Base-by-base conservation (phyloP, 2,329 filamentous ascomycete species). In the Neopestalotiopsis sp. region DNA sequence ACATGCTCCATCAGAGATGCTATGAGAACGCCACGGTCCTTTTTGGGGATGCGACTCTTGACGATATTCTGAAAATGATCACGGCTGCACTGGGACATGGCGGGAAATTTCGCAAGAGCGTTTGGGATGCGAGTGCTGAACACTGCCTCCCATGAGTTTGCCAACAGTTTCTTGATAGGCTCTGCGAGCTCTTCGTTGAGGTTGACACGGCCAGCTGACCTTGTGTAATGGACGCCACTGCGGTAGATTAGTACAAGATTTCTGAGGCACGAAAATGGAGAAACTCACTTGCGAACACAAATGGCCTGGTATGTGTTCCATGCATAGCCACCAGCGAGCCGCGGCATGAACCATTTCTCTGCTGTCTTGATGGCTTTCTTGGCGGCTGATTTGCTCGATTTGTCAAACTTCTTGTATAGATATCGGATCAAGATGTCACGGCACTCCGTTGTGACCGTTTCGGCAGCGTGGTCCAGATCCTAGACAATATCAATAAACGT, bases 381-480 rank as follows among this genome's bases (percentile, higher is more conserved):
- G 17, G 61, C 20, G 28, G 66, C 32, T 20, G 57, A 14, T 2
- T 20, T n/a, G 32, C 45, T 45, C 32, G 61, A 61, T 4, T 62
- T 40, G 10, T 67, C 66, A 17, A 67, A 53, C n/a, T 49, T 53
- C 6, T 61, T 34, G 30, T 59, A 56, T 12, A 67, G 32, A 7
- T 67, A 40, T n/a, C 30, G 32, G 10, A 57, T 34, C 57, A 67
- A 28, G 10, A 45, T 62, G 49, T 9, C 30, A 3, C 28, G 61
- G n/a, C 59, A 61, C n/a, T 38, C 13, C 28, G 17, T 3, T 10
- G 45, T 38, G 45, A 38, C 61, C 30, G 32, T 10, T 9, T 53
- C 9, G 58, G 66, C 30, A 62, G 58, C 28, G 32, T 14, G 30
- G 12, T 14, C 32, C 59, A 61, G 20, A 14, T 32, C 32, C 59